Evolutionary conservation across 305 asterid genomes (phyloP), one percentile per base, ranked within the genome.

Genomic region (Solanum chacoense): DNA sequence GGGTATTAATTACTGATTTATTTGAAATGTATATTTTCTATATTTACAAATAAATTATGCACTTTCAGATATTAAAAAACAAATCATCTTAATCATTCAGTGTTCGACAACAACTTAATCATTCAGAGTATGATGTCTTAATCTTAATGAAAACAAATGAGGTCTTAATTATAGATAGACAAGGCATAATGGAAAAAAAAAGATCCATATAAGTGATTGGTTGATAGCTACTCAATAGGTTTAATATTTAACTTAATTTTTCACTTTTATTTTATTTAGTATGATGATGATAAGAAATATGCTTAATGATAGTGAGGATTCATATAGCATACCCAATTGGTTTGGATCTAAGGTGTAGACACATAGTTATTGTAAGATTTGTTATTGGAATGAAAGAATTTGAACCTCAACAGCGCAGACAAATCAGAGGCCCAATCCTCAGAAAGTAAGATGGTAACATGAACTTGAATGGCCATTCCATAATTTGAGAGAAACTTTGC

Each of bases 401-500:
- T 13, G 28, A 84, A 31, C 42, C 45, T 55, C 87, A 84, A 36
- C 11, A 5, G 22, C 13, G 7, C 42, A 31, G 24, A 16, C 42
- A 83, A 83, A 83, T 84, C 13, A 84, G 45, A 84, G 87, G 31
- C 32, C 87, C 87, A 84, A 28, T n/a, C 87, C 73, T 31, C 87
- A 84, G 22, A 84, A 77, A 50, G 73, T 31, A 14, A 84, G 32
- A 31, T 84, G 73, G 87, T 84, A 55, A 45, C 87, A 55, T 50
- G 74, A 7, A 55, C 42, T 50, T 84, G 74, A 55, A 84, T 84
- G 40, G 87, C 74, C 32, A 31, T 45, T 50, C 42, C 73, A 83
- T 26, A 83, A 50, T 83, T 31, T 18, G 40, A 50, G 87, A 81
- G 73, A 32, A 50, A 59, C 8, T 29, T 83, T 3, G 3, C 73